These are phyloP conservation scores for Erythrobasidium yunnanense DNA, from an alignment of 768 basidiomycete species.

Conservation along the genomic window DNA sequence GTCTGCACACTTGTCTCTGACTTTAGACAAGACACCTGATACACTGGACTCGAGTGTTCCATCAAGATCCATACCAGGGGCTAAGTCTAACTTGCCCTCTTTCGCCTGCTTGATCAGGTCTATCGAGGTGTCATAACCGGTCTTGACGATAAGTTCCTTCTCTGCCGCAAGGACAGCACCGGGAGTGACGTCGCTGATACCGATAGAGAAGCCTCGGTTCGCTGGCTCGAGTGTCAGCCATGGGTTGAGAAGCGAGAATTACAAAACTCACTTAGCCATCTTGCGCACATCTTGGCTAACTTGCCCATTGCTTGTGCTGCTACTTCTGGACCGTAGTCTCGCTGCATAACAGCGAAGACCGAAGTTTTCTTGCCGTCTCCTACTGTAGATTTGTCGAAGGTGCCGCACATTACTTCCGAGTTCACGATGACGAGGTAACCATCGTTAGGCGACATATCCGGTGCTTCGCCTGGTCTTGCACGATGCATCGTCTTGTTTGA, in stretches of 20 bases:
- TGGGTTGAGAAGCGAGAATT: not conserved
- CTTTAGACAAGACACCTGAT: conserved; percentile 81
- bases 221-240: conserved; percentile 47
- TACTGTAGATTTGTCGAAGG: conserved; percentile 96
- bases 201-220: conserved; percentile 92
- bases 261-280: conserved; percentile 65
- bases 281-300: conserved; percentile 84
- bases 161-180: conserved; percentile 65
- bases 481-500: conserved; percentile 66
- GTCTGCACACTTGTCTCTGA: conserved; percentile 89
- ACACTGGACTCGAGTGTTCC: conserved; percentile 95
- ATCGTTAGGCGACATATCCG: conserved; percentile 87
- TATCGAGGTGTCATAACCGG: conserved; percentile 76
- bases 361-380: conserved; percentile 99
- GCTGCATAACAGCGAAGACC: conserved; percentile 91
- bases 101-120: conserved; percentile 80
- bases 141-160: conserved; percentile 76
- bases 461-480: conserved; percentile 45
- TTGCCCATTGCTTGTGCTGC: conserved; percentile 93
- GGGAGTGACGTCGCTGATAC: conserved; percentile 97
- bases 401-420: conserved; percentile 97
- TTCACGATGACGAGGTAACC: conserved; percentile 95
- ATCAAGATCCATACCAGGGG: conserved; percentile 94
- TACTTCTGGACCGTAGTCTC: conserved; percentile 90
- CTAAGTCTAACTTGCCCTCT: conserved; percentile 83